A percentile compares a stretch with the other conserved stretches of the same genome.
phyloP scores from a whole-genome alignment of 2,329 filamentous ascomycete species.

The Didymella keratinophila region DNA sequence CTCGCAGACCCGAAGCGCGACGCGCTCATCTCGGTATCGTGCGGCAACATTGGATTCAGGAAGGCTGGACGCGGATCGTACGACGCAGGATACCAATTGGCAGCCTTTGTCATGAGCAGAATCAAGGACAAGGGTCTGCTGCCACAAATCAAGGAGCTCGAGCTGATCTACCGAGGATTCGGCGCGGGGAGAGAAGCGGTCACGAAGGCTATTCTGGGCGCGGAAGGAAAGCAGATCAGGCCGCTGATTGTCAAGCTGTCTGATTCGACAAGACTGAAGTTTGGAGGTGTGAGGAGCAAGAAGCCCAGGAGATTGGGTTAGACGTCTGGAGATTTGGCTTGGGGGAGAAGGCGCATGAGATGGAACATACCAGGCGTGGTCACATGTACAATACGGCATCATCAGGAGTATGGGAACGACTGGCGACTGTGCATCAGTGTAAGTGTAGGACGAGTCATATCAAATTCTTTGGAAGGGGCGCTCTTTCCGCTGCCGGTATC shows the following conservation, averaged over 20 bases:
- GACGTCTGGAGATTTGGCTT: slow-evolving; percentile 43
- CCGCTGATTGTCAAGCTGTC: slow-evolving; percentile 79
- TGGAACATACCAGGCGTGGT: not conserved
- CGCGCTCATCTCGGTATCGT: slow-evolving; percentile 79
- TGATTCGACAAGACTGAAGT: slow-evolving; percentile 90
- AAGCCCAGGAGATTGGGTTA: slow-evolving; percentile 82
- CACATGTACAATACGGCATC: slow-evolving; percentile 36
- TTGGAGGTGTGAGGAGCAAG: slow-evolving; percentile 89
- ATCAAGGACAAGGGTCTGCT: slow-evolving; percentile 84
- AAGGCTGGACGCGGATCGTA: slow-evolving; percentile 82
- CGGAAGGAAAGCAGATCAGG: slow-evolving; percentile 79
- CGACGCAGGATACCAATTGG: slow-evolving; percentile 91
- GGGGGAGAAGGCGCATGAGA: not conserved
- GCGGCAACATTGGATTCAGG: slow-evolving; percentile 90
- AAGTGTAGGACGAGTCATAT: slow-evolving; percentile 36
- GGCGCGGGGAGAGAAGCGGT: slow-evolving; percentile 87
- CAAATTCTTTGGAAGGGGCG: slow-evolving; percentile 52
- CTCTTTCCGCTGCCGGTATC: slow-evolving; percentile 56
- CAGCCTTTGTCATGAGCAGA: slow-evolving; percentile 81
- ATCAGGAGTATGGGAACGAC: slow-evolving; percentile 24
- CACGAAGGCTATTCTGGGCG: slow-evolving; percentile 86
- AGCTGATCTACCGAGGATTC: slow-evolving; percentile 85
- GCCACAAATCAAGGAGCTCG: slow-evolving; percentile 76
- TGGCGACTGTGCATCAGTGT: slow-evolving; percentile 6
- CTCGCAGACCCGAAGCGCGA: slow-evolving; percentile 82